Conservation (phyloP, 768 basidiomycete species). For the Tricholoma matsutake region DNA sequence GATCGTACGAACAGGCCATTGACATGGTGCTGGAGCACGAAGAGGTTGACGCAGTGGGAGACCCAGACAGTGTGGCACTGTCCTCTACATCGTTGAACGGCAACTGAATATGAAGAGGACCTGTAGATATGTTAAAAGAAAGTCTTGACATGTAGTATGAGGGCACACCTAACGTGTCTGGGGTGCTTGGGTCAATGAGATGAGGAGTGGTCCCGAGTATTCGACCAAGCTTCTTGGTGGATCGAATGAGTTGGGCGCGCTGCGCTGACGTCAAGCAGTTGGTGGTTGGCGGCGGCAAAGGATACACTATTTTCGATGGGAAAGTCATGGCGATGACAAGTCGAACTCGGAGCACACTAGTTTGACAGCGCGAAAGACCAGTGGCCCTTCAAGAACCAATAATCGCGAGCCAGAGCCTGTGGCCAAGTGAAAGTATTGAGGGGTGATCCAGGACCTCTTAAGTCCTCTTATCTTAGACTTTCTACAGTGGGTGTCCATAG, state of each 20-base stretch:
- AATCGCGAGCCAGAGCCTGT: not conserved
- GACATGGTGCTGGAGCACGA: constrained; percentile 16
- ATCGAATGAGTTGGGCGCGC: constrained; percentile 53
- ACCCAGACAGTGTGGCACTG: constrained; percentile 6
- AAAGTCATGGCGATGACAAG: constrained; percentile 13
- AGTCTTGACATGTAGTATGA: not conserved
- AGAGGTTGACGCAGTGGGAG: constrained; percentile 18
- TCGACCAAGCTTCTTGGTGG: constrained; percentile 56
- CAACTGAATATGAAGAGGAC: constrained; percentile 20
- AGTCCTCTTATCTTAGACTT: constrained; percentile 3
- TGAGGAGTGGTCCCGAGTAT: constrained; percentile 60
- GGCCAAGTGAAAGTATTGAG: not conserved
- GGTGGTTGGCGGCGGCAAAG: constrained; percentile 54
- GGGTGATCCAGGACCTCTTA: constrained; percentile 9
- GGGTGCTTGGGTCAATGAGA: constrained; percentile 37
- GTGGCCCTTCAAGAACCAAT: not conserved
- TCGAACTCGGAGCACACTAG: not conserved
- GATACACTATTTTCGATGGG: constrained; percentile 37
- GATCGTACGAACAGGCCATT: not conserved
- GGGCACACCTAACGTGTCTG: constrained; percentile 18
- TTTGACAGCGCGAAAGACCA: not conserved
- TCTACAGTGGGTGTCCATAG: constrained; percentile 7
- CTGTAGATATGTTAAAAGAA: constrained; percentile 7
- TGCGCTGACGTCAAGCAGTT: constrained; percentile 51
- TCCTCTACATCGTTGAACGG: constrained; percentile 8